Conservation (phyloP, 495 filamentous ascomycete genomes). For the Tuber borchii region DNA sequence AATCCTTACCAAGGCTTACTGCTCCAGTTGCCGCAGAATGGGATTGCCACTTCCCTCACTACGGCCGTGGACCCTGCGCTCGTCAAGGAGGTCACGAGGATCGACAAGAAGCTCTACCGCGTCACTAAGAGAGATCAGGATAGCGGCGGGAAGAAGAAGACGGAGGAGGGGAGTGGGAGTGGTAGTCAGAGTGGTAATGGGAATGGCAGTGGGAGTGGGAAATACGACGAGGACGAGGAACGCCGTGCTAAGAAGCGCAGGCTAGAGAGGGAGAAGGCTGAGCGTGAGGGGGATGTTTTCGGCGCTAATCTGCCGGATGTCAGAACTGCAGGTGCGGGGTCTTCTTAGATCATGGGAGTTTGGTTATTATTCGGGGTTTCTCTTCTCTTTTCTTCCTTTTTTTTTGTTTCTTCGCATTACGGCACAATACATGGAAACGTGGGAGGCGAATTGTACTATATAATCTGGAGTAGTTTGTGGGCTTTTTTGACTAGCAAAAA, state of each 20-base stretch:
- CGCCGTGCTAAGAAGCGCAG: conserved; percentile 35
- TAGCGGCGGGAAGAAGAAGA: conserved; percentile 36
- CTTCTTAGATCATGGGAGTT: not conserved
- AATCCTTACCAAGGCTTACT: conserved; percentile 30
- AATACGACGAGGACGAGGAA: conserved; percentile 27
- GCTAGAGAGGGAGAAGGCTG: conserved; percentile 37
- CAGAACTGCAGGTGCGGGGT: not conserved
- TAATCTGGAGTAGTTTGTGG: not conserved
- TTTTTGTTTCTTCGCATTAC: not conserved
- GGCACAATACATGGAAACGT: not conserved
- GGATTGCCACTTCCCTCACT: conserved; percentile 25
- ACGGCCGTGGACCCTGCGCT: conserved; percentile 24
- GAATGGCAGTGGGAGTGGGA: conserved; percentile 15
- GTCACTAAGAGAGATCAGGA: conserved; percentile 56
- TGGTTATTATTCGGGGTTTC: not conserved
- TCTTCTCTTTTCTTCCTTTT: not conserved
- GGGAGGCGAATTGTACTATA: not conserved
- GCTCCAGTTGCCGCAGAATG: conserved; percentile 36
- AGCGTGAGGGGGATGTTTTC: conserved; percentile 40
- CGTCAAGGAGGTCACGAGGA: conserved; percentile 50
- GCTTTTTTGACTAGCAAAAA: not conserved
- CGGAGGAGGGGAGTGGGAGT: conserved; percentile 16
- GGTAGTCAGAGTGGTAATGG: conserved; percentile 34
- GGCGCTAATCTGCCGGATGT: conserved; percentile 8
- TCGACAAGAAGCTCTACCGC: conserved; percentile 59